These are phyloP conservation scores for Crucibulum laeve DNA, from an alignment of 768 basidiomycete species.

Conservation along the genomic window DNA sequence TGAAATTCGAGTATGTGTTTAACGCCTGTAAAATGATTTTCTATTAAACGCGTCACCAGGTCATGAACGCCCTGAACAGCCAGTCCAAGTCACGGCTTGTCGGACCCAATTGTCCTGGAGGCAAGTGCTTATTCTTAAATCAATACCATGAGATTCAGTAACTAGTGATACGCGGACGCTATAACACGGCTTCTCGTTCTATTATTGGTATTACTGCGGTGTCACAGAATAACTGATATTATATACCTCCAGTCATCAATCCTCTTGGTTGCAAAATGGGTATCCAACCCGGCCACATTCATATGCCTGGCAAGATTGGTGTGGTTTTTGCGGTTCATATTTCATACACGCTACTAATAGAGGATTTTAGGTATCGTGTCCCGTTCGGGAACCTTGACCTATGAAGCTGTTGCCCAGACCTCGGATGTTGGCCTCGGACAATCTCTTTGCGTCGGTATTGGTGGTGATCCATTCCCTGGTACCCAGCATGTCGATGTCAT, in stretches of 20 bases:
- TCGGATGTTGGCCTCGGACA: constrained; percentile 95
- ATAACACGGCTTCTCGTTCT: not conserved
- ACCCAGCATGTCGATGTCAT: constrained; percentile 95
- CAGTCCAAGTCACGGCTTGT: constrained; percentile 95
- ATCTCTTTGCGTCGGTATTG: constrained; percentile 94
- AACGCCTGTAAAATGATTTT: not conserved
- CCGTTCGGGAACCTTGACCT: constrained; percentile 93
- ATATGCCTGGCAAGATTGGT: constrained; percentile 96
- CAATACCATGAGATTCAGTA: constrained; percentile 1
- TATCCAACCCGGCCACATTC: constrained; percentile 97
- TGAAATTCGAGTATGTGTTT: constrained; percentile 74
- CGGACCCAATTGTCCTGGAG: constrained; percentile 97
- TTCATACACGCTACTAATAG: not conserved
- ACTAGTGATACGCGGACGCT: too few species aligned
- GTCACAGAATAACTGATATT: too few species aligned
- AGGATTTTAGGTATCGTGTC: constrained; percentile 78
- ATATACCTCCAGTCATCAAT: constrained; percentile 69
- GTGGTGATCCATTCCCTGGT: constrained; percentile 95
- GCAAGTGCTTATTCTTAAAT: constrained; percentile 17
- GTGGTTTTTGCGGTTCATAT: constrained; percentile 14
- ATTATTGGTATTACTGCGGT: constrained; percentile 1
- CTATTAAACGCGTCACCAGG: constrained; percentile 36
- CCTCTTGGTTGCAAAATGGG: constrained; percentile 99
- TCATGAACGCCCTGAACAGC: constrained; percentile 89
- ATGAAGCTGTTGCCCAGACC: constrained; percentile 98